Percentiles rank a stretch among this genome's conserved stretches.
These are phyloP conservation scores for Neobulgaria alba DNA, from an alignment of 2,329 filamentous ascomycete species.

Conservation along the genomic window DNA sequence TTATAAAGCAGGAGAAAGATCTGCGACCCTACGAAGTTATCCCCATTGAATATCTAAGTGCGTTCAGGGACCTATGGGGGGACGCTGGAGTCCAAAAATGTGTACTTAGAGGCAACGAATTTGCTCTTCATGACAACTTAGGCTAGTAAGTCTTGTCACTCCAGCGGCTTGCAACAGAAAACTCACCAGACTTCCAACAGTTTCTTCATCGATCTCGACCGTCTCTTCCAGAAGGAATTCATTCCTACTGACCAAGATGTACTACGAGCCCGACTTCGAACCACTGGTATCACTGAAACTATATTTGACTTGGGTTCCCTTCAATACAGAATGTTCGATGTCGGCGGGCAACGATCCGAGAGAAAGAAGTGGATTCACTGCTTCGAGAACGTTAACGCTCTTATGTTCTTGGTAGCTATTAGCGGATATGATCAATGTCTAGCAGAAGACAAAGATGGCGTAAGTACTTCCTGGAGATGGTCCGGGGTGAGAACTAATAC, in stretches of 20 bases:
- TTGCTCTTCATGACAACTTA: conserved; percentile 90
- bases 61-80: conserved; percentile 76
- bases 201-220: conserved; percentile 73
- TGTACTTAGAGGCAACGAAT: conserved; percentile 93
- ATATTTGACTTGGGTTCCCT: conserved; percentile 86
- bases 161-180: not conserved
- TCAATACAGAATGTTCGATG: conserved; percentile 87
- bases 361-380: conserved; percentile 76
- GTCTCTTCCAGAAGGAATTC: conserved; percentile 68
- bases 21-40: conserved; percentile 75
- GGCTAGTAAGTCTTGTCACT: conserved; percentile 60
- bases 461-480: conserved; percentile 40
- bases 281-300: conserved; percentile 93
- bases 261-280: conserved; percentile 78
- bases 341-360: conserved; percentile 66
- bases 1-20: conserved; percentile 72
- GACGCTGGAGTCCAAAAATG: conserved; percentile 78
- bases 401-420: conserved; percentile 89
- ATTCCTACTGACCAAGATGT: conserved; percentile 92
- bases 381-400: conserved; percentile 73
- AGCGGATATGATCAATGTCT: conserved; percentile 95
- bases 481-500: not conserved
- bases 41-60: conserved; percentile 66
- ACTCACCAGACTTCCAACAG: conserved; percentile 36
- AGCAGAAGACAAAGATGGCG: conserved; percentile 92